Evolutionary conservation across 1,284 basidiomycete species (phyloP), one percentile per base, ranked within the genome.

Genomic region (Ganoderma multipileum): DNA sequence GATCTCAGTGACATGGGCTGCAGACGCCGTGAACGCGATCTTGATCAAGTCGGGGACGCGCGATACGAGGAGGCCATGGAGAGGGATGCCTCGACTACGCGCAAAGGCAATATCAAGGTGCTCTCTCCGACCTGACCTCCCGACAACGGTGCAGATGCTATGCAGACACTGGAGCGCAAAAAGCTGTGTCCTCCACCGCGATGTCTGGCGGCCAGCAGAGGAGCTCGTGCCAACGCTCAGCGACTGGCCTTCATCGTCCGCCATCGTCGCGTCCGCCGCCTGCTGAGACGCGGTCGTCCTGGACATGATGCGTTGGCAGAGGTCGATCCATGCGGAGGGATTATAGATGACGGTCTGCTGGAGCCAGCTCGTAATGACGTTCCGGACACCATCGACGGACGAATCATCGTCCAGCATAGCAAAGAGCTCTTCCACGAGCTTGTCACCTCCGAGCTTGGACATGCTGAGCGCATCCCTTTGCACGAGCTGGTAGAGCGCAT

Each of bases 11-110:
- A 98, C 96, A 78, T 96, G 93, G 1, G 98, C 95, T 0, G 97
- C 96, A 39, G 95, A 97, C 0, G 98, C 97, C 8, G 95, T 97
- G 80, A 99, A 99, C 0, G 98, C 97, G 91, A 99, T 98, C 81
- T 90, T 95, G 81, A 99, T 98, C 64, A 99, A 83, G 80, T 99
- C 98, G 0, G 91, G 88, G 2, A 97, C 90, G n/a, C 95, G 89
- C 44, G 90, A 90, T 59, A 94, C 90, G 39, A 97, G 85, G 41
- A 96, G 82, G 1, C 87, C 85, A 6, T 84, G 71, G 1, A 77
- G 60, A 3, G 80, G 76, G 42, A 81, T 65, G 1, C 81, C 80
- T 39, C 80, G 78, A 26, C 72, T 72, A 18, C 79, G 78, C 16
- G 81, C 95, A 73, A 91, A 86, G 18, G 85, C 84, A 47, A 91